Conservation (phyloP, 495 filamentous ascomycete species). For the Xylaria bambusicola region DNA sequence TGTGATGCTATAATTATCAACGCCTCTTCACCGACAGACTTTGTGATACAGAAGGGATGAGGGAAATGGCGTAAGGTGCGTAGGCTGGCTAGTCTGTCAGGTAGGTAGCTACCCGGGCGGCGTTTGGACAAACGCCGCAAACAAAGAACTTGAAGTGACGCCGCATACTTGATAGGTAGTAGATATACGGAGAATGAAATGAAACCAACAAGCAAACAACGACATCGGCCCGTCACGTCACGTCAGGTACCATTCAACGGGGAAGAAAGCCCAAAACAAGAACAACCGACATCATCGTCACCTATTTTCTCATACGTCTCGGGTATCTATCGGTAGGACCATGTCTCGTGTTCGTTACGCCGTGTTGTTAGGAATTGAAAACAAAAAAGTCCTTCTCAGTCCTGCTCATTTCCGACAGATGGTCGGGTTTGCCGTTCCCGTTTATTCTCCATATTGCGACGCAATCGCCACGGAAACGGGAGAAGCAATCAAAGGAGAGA, state of each 20-base stretch:
- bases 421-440: not conserved
- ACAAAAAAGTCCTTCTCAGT: not conserved
- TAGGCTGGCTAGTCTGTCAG: too few species aligned
- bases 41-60: not conserved
- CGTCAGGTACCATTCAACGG: too few species aligned
- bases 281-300: not conserved
- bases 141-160: too few species aligned
- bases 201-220: slow-evolving; percentile 14
- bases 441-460: not conserved
- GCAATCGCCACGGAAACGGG: not conserved
- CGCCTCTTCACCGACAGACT: not conserved
- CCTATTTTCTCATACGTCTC: not conserved
- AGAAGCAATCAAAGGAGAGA: not conserved
- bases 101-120: not conserved
- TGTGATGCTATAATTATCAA: slow-evolving; percentile 13
- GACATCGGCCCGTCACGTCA: too few species aligned
- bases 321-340: slow-evolving; percentile 2
- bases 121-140: too few species aligned
- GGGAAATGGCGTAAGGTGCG: too few species aligned
- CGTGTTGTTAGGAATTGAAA: not conserved
- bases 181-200: not conserved
- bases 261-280: too few species aligned
- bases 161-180: not conserved
- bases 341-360: not conserved
- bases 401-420: not conserved